Evolutionary conservation across 2,329 filamentous ascomycete genomes (phyloP).

Genomic region (Pyrenophora seminiperda): DNA sequence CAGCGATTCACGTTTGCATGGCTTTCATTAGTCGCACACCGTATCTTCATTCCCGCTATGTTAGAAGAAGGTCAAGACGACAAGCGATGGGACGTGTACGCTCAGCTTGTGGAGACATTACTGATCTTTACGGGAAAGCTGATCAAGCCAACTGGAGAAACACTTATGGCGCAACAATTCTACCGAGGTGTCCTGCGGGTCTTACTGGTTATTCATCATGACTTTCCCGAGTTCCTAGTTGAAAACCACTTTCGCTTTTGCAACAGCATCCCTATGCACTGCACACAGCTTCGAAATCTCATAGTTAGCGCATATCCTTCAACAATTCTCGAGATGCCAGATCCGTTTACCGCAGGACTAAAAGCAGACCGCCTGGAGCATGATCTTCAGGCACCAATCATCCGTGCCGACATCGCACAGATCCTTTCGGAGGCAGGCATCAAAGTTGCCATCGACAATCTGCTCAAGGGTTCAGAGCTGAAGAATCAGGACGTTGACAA

Average conservation of each 20-base stretch:
- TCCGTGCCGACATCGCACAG: slow-evolving; percentile 66
- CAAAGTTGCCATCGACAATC: slow-evolving; percentile 58
- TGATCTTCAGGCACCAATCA: slow-evolving; percentile 68
- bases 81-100: slow-evolving; percentile 76
- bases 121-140: slow-evolving; percentile 78
- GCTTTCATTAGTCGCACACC: slow-evolving; percentile 81
- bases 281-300: slow-evolving; percentile 85
- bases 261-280: slow-evolving; percentile 79
- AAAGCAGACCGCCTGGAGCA: slow-evolving; percentile 80
- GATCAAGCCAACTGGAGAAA: slow-evolving; percentile 73
- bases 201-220: slow-evolving; percentile 84
- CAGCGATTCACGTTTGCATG: slow-evolving; percentile 86
- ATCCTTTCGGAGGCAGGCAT: slow-evolving; percentile 58
- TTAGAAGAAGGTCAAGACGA: slow-evolving; percentile 64
- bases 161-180: slow-evolving; percentile 75
- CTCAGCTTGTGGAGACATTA: slow-evolving; percentile 73
- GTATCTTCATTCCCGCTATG: slow-evolving; percentile 80
- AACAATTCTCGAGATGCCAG: slow-evolving; percentile 71
- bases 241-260: slow-evolving; percentile 84
- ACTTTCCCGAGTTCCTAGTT: slow-evolving; percentile 90
- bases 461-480: slow-evolving; percentile 60
- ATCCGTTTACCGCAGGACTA: slow-evolving; percentile 72
- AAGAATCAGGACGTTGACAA: slow-evolving; percentile 76
- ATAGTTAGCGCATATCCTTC: slow-evolving; percentile 80
- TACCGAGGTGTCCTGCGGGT: slow-evolving; percentile 85